Evolutionary conservation across 495 filamentous ascomycete species (phyloP), one percentile per base, ranked within the genome.

Genomic region (Penicillium ucsense): DNA sequence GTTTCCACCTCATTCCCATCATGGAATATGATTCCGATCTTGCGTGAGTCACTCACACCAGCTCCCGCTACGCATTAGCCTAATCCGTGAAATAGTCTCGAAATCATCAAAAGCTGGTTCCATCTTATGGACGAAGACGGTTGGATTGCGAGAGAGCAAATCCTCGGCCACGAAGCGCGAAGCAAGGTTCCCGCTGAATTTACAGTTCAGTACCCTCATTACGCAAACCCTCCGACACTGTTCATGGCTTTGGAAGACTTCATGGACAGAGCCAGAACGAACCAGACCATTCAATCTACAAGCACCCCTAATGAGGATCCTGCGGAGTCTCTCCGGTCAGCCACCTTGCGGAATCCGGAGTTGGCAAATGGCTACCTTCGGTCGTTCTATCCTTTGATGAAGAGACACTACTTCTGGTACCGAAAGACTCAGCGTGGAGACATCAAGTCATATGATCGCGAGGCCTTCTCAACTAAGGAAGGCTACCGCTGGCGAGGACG

Each of bases 61-160:
- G 4, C 27, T 30, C 12, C 9, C 0, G 10, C 41, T 8, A 28
- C 8, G 52, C 38, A 29, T 11, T 39, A 60, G 42, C 20, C 42
- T 54, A 31, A 53, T 38, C 27, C 10, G 46, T 31, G 12, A 37
- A 28, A 6, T 29, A 79, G 74, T 0, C 82, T 98, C 27, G 88
- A 95, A 48, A 86, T 97, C 48, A 82, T 97, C 46, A 88, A 85
- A 70, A 94, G 86, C 64, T 98, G 94, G 94, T 88, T 95, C 66
- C 87, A 82, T 48, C 76, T 94, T 4, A 94, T 96, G 77, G 92
- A 98, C 56, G 89, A 92, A 36, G 89, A 97, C 60, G 92, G 92
- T 40, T 98, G 92, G 92, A 97, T 98, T 67, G 88, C 80, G 4
- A 85, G 92, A 36, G 92, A 98, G 65, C 94, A 97, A 66, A 98